These are phyloP conservation scores for Comarum palustre DNA, from an alignment of 306 rosid species.

Conservation along the genomic window DNA sequence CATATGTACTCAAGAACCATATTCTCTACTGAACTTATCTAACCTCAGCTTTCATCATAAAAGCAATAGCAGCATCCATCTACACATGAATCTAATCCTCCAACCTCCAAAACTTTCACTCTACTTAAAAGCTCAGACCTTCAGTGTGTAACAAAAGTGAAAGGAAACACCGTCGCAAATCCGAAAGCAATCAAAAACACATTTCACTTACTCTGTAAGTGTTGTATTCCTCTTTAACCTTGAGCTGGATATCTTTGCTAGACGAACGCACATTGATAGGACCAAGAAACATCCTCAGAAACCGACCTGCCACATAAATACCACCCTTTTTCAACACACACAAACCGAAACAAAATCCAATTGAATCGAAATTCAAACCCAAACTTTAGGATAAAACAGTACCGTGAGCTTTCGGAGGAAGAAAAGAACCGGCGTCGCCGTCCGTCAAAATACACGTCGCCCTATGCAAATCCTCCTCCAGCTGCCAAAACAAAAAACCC, in stretches of 20 bases:
- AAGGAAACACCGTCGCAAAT: not conserved
- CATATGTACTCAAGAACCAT: not conserved
- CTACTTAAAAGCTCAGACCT: not conserved
- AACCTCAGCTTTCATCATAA: not conserved
- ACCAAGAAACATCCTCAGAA: slow-evolving; percentile 90
- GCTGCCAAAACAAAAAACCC: slow-evolving; percentile 32
- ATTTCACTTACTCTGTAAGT: slow-evolving; percentile 60
- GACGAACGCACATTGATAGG: slow-evolving; percentile 92
- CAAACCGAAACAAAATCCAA: not conserved
- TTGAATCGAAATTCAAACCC: not conserved
- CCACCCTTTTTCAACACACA: not conserved
- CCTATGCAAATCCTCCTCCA: slow-evolving; percentile 82
- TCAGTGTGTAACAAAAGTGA: too few relatives aligned
- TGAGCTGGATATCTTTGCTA: slow-evolving; percentile 77
- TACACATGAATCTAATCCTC: not conserved
- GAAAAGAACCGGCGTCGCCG: slow-evolving; percentile 79
- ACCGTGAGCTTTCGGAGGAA: slow-evolving; percentile 83
- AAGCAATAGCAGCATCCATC: not conserved
- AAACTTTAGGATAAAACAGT: not conserved
- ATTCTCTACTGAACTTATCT: not conserved
- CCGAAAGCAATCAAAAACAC: not conserved
- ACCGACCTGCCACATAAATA: slow-evolving; percentile 42
- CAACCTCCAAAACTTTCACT: not conserved
- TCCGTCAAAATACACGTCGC: slow-evolving; percentile 73
- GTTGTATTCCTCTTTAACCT: slow-evolving; percentile 98